These are phyloP conservation scores for Ogataea neopini DNA, from an alignment of 805 yeast genomes.

Conservation along the genomic window DNA sequence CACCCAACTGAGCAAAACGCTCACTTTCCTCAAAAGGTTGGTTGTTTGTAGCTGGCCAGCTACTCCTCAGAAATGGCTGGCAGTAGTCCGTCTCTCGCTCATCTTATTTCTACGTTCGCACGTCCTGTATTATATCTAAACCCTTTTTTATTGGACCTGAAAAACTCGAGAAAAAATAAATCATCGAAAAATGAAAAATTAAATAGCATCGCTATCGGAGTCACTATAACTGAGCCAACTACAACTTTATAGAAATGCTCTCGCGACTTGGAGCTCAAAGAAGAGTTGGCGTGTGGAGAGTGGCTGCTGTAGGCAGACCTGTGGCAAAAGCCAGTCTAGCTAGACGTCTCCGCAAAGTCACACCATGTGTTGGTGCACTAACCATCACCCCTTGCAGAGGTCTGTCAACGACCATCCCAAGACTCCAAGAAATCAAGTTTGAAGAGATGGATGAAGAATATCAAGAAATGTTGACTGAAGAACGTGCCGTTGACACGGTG, in stretches of 20 bases:
- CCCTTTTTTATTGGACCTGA: slow-evolving; percentile 7
- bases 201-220: not conserved
- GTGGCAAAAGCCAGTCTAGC: too few species aligned
- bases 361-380: too few species aligned
- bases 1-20: too few species aligned
- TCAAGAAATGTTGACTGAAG: slow-evolving; percentile 51
- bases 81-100: too few species aligned
- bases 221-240: not conserved
- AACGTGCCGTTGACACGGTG: slow-evolving; percentile 80
- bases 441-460: slow-evolving; percentile 42
- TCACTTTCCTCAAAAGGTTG: too few species aligned
- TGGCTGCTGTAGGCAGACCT: not conserved
- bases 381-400: too few species aligned
- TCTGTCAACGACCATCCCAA: not conserved
- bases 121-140: slow-evolving; percentile 9
- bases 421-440: slow-evolving; percentile 25
- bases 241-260: not conserved
- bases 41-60: too few species aligned
- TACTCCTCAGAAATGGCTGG: too few species aligned
- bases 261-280: not conserved
- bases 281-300: not conserved
- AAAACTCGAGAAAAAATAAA: not conserved
- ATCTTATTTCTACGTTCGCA: too few species aligned
- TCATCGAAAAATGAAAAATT: not conserved
- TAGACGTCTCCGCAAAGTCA: too few species aligned